A percentile compares a stretch with the other conserved stretches of the same genome.
phyloP scores from a whole-genome alignment of 805 yeast genomes.

The Zygosaccharomyces lentus region DNA sequence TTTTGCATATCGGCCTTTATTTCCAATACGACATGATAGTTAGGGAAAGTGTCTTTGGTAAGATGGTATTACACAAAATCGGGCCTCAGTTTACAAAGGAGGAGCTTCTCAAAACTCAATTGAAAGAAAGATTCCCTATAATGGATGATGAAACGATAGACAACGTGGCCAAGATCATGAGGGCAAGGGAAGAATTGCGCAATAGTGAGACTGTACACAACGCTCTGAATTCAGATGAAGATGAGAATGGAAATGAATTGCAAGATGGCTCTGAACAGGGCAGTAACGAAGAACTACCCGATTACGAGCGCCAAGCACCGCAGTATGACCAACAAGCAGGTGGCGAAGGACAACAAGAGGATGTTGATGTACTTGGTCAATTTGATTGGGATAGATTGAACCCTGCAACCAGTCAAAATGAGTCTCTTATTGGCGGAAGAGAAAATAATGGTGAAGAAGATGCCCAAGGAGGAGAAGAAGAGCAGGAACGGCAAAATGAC shows the following conservation, averaged over 20 bases:
- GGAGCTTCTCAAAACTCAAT: conserved; percentile 26
- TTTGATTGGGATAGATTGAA: conserved; percentile 8
- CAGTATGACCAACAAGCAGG: conserved; percentile 14
- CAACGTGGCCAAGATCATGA: conserved; percentile 28
- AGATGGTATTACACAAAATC: conserved; percentile 52
- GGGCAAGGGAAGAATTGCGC: conserved; percentile 28
- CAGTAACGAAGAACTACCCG: conserved; percentile 22
- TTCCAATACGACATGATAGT: conserved; percentile 68
- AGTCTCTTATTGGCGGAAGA: neutral
- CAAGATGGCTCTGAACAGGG: conserved; percentile 14
- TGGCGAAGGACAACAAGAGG: conserved; percentile 19
- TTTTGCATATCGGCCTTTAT: conserved; percentile 45
- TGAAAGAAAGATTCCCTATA: conserved; percentile 32
- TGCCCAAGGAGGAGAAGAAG: conserved; percentile 15
- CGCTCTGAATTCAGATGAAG: conserved; percentile 15
- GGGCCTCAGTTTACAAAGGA: conserved; percentile 42
- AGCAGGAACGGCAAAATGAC: conserved; percentile 13
- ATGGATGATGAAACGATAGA: conserved; percentile 34
- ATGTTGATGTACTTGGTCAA: conserved; percentile 9
- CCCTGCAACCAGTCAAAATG: neutral
- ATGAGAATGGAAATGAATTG: conserved; percentile 9
- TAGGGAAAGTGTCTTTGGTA: conserved; percentile 62
- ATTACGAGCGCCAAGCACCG: conserved; percentile 12
- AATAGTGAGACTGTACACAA: conserved; percentile 12
- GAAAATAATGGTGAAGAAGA: conserved; percentile 14